These are phyloP conservation scores for Emmonsiellopsis sp. DNA, from an alignment of 2,329 filamentous ascomycete species.

Conservation along the genomic window DNA sequence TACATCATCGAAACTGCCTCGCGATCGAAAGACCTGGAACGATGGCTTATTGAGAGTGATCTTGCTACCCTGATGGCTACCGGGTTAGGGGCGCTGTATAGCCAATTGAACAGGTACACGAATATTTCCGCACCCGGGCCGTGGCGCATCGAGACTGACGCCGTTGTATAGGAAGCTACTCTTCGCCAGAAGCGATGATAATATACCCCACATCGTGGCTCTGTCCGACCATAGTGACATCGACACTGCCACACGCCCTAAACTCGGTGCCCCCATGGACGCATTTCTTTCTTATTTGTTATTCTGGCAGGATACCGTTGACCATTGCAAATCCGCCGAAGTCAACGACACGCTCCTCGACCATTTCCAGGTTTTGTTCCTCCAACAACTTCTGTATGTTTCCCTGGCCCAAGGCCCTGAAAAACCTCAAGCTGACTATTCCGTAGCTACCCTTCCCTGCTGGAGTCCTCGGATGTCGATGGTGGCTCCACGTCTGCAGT, in stretches of 20 bases:
- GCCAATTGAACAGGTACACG: slow-evolving; percentile 49
- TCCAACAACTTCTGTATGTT: slow-evolving; percentile 80
- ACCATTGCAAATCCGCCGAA: slow-evolving; percentile 85
- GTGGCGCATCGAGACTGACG: not conserved
- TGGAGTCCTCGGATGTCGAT: slow-evolving; percentile 95
- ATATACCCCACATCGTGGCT: slow-evolving; percentile 69
- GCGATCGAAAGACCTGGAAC: slow-evolving; percentile 70
- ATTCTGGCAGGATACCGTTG: slow-evolving; percentile 97
- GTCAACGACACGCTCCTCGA: slow-evolving; percentile 89
- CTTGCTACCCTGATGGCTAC: slow-evolving; percentile 95
- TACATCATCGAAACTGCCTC: slow-evolving; percentile 95
- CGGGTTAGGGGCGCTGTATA: slow-evolving; percentile 71
- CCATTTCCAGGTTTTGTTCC: slow-evolving; percentile 92
- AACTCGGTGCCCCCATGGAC: slow-evolving; percentile 77
- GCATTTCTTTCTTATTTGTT: slow-evolving; percentile 90
- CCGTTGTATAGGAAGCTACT: slow-evolving; percentile 57
- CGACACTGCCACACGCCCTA: slow-evolving; percentile 65
- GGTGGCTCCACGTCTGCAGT: slow-evolving; percentile 95
- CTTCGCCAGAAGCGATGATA: slow-evolving; percentile 63
- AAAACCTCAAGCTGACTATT: not conserved
- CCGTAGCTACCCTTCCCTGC: slow-evolving; percentile 75
- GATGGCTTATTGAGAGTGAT: slow-evolving; percentile 96
- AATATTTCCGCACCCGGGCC: slow-evolving; percentile 45
- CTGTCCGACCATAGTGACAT: slow-evolving; percentile 77
- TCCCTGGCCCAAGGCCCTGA: not conserved